Base-by-base conservation (phyloP, 2,329 filamentous ascomycete species). In the Ascosphaera aggregata region DNA sequence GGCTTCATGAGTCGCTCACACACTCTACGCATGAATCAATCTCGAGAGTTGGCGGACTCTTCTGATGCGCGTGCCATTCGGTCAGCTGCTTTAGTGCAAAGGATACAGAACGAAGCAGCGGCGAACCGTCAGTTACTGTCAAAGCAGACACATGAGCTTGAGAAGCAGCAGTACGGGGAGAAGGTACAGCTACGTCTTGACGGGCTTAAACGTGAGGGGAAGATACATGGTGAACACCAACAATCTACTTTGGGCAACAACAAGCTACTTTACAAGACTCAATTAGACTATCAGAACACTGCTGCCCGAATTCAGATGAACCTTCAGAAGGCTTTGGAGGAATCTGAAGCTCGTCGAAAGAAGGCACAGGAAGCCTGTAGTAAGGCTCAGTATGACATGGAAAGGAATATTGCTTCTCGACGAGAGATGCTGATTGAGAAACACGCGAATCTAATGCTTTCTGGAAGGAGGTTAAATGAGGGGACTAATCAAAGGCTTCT, bases 151-250 rank as follows among this genome's bases (percentile, higher is more conserved):
- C 43, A 40, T 9, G 20, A 19, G 15, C 27, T 39, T 18, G 45
- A 43, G 24, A 32, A 43, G 16, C 41, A 43, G 24, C 43, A 46
- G 34, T 32, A 37, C 31, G 35, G 39, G 15, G 39, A 36, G 9
- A 38, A 45, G 30, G 31, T 39, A 18, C 43, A 41, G 22, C 39
- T 43, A 34, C 44, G 40, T 7, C 40, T 46, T 9, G 43, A 44
- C 24, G 32, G 41, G 30, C 13, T 39, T 4, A 39, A 42, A 34
- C 35, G 39, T 18, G 39, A 43, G 15, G 39, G 38, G 16, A 37
- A 40, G 31, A 11, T 46, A 9, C 41, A 42, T 27, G 36, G 44
- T 36, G 43, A 38, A n/a, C 38, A 43, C 7, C 22, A 27, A 11
- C 11, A 7, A 27, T 27, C 22, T 5, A 27, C 22, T 27, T 27